Evolutionary conservation across 2,329 filamentous ascomycete genomes (phyloP).

Genomic region (Nigrospora osmanthi): DNA sequence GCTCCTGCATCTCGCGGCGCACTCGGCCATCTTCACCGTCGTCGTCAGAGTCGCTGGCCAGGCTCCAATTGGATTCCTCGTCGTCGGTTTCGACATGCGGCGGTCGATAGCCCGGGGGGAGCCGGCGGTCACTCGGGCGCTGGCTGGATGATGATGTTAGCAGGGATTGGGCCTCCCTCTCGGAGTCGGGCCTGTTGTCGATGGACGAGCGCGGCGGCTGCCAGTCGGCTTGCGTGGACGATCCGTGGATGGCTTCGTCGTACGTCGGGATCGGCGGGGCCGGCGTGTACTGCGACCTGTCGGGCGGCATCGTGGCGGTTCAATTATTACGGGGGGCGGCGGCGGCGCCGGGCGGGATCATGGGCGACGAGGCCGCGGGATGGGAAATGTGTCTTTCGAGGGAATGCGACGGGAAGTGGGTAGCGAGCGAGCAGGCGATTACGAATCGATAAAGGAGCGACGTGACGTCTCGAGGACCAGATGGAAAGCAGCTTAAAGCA

Average conservation of each 20-base stretch:
- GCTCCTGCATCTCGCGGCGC: slow-evolving; percentile 78
- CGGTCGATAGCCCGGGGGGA: slow-evolving; percentile 57
- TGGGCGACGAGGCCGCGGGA: not conserved
- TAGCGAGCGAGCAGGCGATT: slow-evolving; percentile 5
- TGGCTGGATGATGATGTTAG: slow-evolving; percentile 45
- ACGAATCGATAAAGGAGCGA: slow-evolving; percentile 12
- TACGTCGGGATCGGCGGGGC: slow-evolving; percentile 76
- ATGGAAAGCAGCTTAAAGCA: not conserved
- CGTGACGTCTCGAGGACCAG: not conserved
- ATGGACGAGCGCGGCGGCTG: slow-evolving; percentile 51
- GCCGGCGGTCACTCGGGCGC: slow-evolving; percentile 30
- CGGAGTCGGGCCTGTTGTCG: slow-evolving; percentile 56
- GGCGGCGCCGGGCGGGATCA: slow-evolving; percentile 3
- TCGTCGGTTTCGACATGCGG: slow-evolving; percentile 64
- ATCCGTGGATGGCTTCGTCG: slow-evolving; percentile 68
- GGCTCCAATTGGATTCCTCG: slow-evolving; percentile 40
- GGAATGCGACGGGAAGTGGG: not conserved
- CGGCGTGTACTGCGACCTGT: slow-evolving; percentile 50
- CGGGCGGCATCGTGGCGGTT: slow-evolving; percentile 27
- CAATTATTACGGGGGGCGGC: not conserved
- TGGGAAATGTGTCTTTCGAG: not conserved
- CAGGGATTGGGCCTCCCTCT: slow-evolving; percentile 72
- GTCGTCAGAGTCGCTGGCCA: slow-evolving; percentile 24
- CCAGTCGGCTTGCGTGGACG: slow-evolving; percentile 38
- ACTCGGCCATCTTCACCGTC: slow-evolving; percentile 56